Conservation (phyloP, 768 basidiomycete species). For the Lactarius trivialis region DNA sequence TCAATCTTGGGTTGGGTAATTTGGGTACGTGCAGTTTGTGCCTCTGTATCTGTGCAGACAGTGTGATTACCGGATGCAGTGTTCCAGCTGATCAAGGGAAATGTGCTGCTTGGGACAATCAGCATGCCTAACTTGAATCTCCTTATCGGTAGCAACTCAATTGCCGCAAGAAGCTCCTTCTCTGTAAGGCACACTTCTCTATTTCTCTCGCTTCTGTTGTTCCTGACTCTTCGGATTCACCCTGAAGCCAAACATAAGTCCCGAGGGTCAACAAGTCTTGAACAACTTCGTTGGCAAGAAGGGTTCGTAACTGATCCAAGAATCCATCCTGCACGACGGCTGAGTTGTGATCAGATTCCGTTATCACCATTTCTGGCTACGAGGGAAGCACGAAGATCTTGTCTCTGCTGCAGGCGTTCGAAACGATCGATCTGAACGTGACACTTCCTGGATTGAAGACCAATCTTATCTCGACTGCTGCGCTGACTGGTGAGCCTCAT, state of each 20-base stretch:
- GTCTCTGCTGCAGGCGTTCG: conserved; percentile 55
- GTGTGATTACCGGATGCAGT: conserved; percentile 30
- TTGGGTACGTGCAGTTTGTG: conserved; percentile 40
- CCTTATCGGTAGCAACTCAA: conserved; percentile 52
- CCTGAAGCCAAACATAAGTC: conserved; percentile 50
- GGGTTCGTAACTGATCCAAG: conserved; percentile 31
- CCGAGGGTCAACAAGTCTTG: conserved; percentile 55
- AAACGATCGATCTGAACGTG: conserved; percentile 48
- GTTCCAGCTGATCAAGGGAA: conserved; percentile 49
- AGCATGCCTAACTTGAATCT: conserved; percentile 55
- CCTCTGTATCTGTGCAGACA: not conserved
- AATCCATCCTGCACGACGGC: not conserved
- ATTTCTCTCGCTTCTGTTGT: not conserved
- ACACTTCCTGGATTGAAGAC: conserved; percentile 56
- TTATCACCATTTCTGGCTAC: conserved; percentile 51
- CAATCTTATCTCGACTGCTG: conserved; percentile 48
- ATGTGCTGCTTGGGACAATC: conserved; percentile 50
- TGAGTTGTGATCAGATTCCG: conserved; percentile 38
- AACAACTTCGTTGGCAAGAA: conserved; percentile 60
- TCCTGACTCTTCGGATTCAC: conserved; percentile 12
- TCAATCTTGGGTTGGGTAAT: conserved; percentile 56
- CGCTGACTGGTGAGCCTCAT: conserved; percentile 43
- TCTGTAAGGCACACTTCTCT: conserved; percentile 26
- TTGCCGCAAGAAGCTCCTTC: conserved; percentile 46
- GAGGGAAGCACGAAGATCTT: conserved; percentile 51